Evolutionary conservation across 2,329 filamentous ascomycete genomes (phyloP).

Genomic region (Trichoderma sp.): DNA sequence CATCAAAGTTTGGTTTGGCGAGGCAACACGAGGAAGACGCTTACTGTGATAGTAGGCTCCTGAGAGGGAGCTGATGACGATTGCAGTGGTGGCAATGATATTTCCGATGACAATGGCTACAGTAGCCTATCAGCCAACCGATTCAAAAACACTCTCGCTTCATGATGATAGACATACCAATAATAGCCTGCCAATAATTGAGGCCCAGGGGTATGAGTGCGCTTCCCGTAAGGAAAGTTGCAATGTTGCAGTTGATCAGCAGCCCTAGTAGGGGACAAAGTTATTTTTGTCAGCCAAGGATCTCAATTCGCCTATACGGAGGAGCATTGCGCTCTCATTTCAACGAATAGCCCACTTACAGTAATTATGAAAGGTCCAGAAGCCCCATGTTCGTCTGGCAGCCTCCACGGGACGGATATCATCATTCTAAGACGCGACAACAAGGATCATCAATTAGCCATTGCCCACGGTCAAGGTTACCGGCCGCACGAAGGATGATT

Average conservation of each 20-base stretch:
- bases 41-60: constrained; percentile 49
- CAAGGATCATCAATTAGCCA: constrained; percentile 7
- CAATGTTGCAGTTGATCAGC: constrained; percentile 52
- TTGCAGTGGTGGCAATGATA: constrained; percentile 44
- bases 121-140: background rate
- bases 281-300: constrained; percentile 3
- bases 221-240: constrained; percentile 47
- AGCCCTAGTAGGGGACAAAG: constrained; percentile 42
- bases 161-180: constrained; percentile 37
- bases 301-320: background rate
- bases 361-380: constrained; percentile 49
- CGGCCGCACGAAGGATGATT: background rate
- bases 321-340: background rate
- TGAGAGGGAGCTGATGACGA: constrained; percentile 50
- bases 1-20: background rate
- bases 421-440: constrained; percentile 45
- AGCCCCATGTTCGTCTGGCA: constrained; percentile 48
- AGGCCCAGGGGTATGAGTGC: constrained; percentile 48
- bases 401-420: constrained; percentile 54
- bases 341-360: constrained; percentile 40
- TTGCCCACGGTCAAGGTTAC: background rate
- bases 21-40: too few relatives aligned
- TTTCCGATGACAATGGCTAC: constrained; percentile 45
- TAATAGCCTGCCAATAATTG: constrained; percentile 49
- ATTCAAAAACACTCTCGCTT: background rate